phyloP scores from a whole-genome alignment of 2,329 filamentous ascomycete species.

The Xylariaceae sp. region DNA sequence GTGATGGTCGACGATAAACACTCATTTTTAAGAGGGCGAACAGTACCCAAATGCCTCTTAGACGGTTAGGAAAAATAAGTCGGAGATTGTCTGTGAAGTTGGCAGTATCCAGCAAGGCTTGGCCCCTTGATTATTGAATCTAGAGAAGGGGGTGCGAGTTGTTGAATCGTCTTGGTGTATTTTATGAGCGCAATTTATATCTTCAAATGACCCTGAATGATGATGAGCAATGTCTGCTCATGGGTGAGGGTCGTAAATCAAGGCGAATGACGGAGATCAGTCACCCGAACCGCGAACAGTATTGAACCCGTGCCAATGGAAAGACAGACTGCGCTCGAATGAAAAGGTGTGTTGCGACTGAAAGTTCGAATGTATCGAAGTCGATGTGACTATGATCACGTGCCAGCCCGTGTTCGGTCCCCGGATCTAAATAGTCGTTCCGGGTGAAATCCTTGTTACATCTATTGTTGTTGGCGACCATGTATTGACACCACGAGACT shows the following conservation, averaged over 20 bases:
- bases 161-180: not conserved
- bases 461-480: constrained; percentile 14
- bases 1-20: constrained; percentile 17
- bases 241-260: constrained; percentile 1
- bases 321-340: constrained; percentile 18
- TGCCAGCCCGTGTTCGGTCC: constrained; percentile 16
- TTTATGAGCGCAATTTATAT: not conserved
- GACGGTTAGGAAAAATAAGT: not conserved
- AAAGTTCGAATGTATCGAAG: constrained; percentile 11
- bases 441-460: not conserved
- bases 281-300: constrained; percentile 23
- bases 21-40: constrained; percentile 9
- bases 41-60: not conserved
- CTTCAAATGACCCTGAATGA: not conserved
- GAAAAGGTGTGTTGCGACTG: constrained; percentile 4
- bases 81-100: not conserved
- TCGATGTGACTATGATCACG: constrained; percentile 16
- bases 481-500: constrained; percentile 8
- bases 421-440: constrained; percentile 10
- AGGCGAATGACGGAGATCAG: constrained; percentile 16
- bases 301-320: constrained; percentile 14
- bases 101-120: not conserved
- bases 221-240: not conserved
- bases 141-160: not conserved
- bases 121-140: not conserved